phyloP scores from a whole-genome alignment of 2,329 filamentous ascomycete species.

The Microdochium nivale region DNA sequence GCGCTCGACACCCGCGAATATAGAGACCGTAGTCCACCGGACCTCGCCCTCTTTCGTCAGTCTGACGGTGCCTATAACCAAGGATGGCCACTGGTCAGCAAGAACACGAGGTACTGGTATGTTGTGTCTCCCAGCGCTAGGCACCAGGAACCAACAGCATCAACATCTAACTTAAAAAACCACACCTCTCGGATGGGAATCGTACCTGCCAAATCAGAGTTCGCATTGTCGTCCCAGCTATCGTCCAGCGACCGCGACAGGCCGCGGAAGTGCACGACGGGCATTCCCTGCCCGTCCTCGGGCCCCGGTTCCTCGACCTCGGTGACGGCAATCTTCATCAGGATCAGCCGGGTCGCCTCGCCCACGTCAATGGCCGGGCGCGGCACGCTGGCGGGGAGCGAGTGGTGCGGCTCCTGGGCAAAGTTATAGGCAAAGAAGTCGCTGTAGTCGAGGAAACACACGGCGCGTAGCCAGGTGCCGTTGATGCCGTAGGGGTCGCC shows the following conservation, averaged over 20 bases:
- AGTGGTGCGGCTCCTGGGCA: conserved; percentile 23
- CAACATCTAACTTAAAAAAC: conserved; percentile 3
- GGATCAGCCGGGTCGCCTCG: conserved; percentile 63
- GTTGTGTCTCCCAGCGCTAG: too few relatives aligned
- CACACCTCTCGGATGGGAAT: conserved; percentile 16
- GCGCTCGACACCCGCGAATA: conserved; percentile 55
- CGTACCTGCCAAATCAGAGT: conserved; percentile 55
- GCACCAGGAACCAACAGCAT: too few relatives aligned
- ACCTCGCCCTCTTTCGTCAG: conserved; percentile 64
- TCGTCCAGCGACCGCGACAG: conserved; percentile 53
- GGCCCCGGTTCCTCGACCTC: conserved; percentile 49
- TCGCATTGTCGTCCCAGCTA: conserved; percentile 59
- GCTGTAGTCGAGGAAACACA: conserved; percentile 55
- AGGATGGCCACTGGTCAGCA: too few relatives aligned
- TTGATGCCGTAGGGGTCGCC: conserved; percentile 63
- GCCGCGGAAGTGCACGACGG: conserved; percentile 62
- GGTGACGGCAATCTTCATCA: conserved; percentile 57
- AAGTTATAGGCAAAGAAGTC: conserved; percentile 71
- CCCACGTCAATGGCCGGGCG: conserved; percentile 47
- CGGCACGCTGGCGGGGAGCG: conserved; percentile 30
- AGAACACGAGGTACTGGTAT: too few relatives aligned
- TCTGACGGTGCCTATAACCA: conserved; percentile 45
- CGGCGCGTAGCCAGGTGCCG: conserved; percentile 61
- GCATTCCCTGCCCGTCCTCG: conserved; percentile 47
- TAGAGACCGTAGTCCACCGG: conserved; percentile 62